Evolutionary conservation across 2,329 filamentous ascomycete genomes (phyloP), one percentile per base, ranked within the genome.

Genomic region (Ceratocystis papillata): DNA sequence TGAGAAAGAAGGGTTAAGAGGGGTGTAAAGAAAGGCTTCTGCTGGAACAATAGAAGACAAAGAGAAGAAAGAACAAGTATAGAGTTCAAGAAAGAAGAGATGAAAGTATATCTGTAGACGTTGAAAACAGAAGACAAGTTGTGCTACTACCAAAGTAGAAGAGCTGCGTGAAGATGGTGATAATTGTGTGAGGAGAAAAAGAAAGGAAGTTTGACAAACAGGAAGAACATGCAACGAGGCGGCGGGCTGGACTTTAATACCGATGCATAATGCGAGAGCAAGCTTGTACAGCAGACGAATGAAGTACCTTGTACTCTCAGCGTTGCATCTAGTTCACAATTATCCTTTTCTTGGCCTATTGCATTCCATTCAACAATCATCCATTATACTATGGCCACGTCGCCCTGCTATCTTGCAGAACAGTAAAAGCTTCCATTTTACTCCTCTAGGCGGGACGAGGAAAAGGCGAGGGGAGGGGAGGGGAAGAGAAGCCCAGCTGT

Each of bases 251-350:
- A 15, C 48, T 53, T 53, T 53, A 53, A 53, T 53, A 53, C 20
- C 15, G 25, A 53, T 53, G 48, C 48, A 53, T 53, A 53, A 53
- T 53, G 5, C 46, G 17, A 17, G 41, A 17, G 41, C 41, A 20
- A 28, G 20, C 30, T 15, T 45, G 22, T 45, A 62, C 46, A 50
- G 46, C 22, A 50, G n/a, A 12, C 25, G 48, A 45, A 17, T 17
- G 22, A 62, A 62, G 65, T 66, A 45, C 59, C 53, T 53, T 63
- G 53, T 66, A 63, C 59, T 60, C 30, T 22, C 53, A 45, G 22
- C 50, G 28, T 44, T 60, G 37, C 37, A 59, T 45, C 37, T 2
- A 33, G 60, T 30, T 37, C 45, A 30, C 44, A 48, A 28, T 15
- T 25, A 4, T 30, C 44, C 28, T 46, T 28, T 48, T 10, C 46